Evolutionary conservation across 2,329 filamentous ascomycete species (phyloP).

Genomic region (Colletotrichum sp.): DNA sequence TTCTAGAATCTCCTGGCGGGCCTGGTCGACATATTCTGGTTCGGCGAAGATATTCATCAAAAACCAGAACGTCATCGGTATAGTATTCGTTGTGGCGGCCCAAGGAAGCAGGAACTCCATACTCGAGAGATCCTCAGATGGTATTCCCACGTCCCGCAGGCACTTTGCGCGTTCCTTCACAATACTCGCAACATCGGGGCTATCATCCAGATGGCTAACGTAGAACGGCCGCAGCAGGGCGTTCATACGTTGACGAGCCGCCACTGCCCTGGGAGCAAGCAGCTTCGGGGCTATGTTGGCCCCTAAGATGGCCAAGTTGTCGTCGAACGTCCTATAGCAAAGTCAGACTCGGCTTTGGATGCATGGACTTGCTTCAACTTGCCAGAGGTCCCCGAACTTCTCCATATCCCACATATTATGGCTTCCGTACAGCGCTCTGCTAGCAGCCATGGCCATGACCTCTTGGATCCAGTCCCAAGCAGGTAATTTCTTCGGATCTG

Average conservation of each 20-base stretch:
- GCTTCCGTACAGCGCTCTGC: slow-evolving; percentile 44
- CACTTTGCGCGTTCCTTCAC: slow-evolving; percentile 29
- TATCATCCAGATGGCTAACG: slow-evolving; percentile 26
- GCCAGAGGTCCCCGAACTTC: slow-evolving; percentile 41
- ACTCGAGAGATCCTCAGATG: slow-evolving; percentile 27
- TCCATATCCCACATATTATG: slow-evolving; percentile 34
- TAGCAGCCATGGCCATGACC: slow-evolving; percentile 40
- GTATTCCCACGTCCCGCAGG: slow-evolving; percentile 33
- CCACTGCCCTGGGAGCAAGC: slow-evolving; percentile 27
- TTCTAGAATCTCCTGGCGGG: slow-evolving; percentile 34
- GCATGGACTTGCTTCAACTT: not conserved
- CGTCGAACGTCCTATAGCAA: slow-evolving; percentile 26
- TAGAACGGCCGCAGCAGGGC: slow-evolving; percentile 34
- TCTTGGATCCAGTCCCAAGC: slow-evolving; percentile 43
- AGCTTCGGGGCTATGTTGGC: slow-evolving; percentile 29
- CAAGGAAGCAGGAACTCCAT: slow-evolving; percentile 36
- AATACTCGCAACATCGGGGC: slow-evolving; percentile 29
- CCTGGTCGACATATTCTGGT: slow-evolving; percentile 25
- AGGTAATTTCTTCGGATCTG: slow-evolving; percentile 30
- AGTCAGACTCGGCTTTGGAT: not conserved
- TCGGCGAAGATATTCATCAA: slow-evolving; percentile 33
- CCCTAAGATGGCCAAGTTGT: slow-evolving; percentile 30
- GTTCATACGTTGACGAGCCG: slow-evolving; percentile 25
- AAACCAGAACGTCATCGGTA: slow-evolving; percentile 41
- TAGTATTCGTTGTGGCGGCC: slow-evolving; percentile 38